phyloP scores from a whole-genome alignment of 768 basidiomycete species.

The Kwoniella dendrophila region DNA sequence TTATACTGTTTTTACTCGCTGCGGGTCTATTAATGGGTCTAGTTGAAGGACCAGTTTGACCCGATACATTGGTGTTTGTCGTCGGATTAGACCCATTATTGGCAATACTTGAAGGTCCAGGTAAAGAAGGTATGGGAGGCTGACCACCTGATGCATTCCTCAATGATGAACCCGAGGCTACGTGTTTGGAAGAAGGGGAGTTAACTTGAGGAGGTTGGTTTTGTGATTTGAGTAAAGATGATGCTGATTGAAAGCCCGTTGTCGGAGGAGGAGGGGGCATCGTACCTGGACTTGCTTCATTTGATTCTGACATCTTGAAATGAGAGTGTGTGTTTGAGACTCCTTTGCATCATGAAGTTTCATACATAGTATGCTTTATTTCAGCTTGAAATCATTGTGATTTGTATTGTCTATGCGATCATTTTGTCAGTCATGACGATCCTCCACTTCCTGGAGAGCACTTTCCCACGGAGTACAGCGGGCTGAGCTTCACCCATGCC shows the following conservation, averaged over 20 bases:
- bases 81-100: background rate
- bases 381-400: no score
- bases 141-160: constrained; percentile 29
- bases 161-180: constrained; percentile 7
- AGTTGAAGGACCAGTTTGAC: background rate
- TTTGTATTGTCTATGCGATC: no score
- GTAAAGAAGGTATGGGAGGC: constrained; percentile 23
- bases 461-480: no score
- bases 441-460: no score
- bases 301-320: background rate
- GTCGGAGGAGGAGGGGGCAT: constrained; percentile 22
- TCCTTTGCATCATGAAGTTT: no score
- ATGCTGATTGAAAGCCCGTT: constrained; percentile 24
- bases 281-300: constrained; percentile 5
- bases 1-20: constrained; percentile 50
- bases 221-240: constrained; percentile 20
- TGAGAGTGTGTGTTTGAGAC: no score
- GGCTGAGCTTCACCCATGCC: no score
- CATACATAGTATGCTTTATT: no score
- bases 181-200: background rate
- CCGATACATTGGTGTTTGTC: no score
- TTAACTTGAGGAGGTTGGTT: constrained; percentile 8
- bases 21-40: constrained; percentile 43
- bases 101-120: constrained; percentile 1
- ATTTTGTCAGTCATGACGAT: no score